Conservation (phyloP, 2,329 filamentous ascomycete species). For the Trichophaea hybrida region DNA sequence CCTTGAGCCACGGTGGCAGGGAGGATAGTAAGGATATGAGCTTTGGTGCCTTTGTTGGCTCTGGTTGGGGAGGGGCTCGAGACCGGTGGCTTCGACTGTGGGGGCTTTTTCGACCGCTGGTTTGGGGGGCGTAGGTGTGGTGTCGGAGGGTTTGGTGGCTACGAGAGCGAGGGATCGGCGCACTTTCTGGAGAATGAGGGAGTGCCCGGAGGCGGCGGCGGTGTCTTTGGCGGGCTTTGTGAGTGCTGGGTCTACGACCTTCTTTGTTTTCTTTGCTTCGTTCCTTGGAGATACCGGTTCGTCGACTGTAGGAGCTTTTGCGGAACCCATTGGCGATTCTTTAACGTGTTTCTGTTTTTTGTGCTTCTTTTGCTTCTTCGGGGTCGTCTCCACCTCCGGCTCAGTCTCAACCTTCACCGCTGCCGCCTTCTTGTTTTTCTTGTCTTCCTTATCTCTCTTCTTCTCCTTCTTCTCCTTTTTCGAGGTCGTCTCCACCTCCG, state of each 20-base stretch:
- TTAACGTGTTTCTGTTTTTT: background rate
- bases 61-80: constrained; percentile 25
- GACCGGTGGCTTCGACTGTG: constrained; percentile 16
- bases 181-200: constrained; percentile 21
- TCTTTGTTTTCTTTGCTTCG: background rate
- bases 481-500: background rate
- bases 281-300: background rate
- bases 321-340: background rate
- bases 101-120: background rate
- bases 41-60: constrained; percentile 14
- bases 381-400: background rate
- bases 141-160: background rate
- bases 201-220: constrained; percentile 14
- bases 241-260: background rate
- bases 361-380: background rate
- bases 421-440: background rate
- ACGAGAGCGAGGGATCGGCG: constrained; percentile 10
- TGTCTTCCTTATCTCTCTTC: constrained; percentile 1
- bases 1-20: constrained; percentile 25
- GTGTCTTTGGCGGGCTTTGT: constrained; percentile 7
- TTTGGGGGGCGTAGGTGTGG: background rate
- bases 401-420: background rate
- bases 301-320: background rate
- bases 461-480: constrained; percentile 8
- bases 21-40: constrained; percentile 17